Evolutionary conservation across 163 green algal genomes (phyloP), one percentile per base, ranked within the genome.

Genomic region (Prototheca wickerhamii): DNA sequence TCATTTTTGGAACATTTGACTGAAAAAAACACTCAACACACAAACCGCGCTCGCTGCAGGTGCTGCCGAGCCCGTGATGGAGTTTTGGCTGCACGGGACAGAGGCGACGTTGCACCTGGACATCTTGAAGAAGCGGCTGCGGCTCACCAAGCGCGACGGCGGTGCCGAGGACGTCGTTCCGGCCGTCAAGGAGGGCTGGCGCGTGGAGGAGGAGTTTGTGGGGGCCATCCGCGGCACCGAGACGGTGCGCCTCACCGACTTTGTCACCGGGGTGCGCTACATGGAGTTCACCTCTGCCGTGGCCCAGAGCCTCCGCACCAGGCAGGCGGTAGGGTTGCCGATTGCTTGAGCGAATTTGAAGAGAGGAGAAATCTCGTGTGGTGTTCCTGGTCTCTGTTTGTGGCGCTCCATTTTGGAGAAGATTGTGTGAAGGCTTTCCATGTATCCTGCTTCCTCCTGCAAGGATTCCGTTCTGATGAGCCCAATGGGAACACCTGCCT

Each of bases 201-300:
- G 66, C 3, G 70, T 77, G 43, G 74, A 81, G 55, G 66, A 78
- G 42, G 70, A 81, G 50, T 81, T 71, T 30, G 50, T 81, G n/a
- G 57, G 35, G 0, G 74, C 66, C 33, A 78, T 81, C 33, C 46
- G 74, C 23, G 63, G 63, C 0, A 49, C 2, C 18, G 70, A 76
- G 52, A 43, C 43, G 17, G 49, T 78, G 3, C 26, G 23, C 3
- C 61, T 69, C 2, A 78, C 70, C 4, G 65, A 68, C 33, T 76
- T 78, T 46, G 42, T 28, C n/a, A 68, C 60, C 2, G 74, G 55
- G 12, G 31, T 67, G 12, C 54, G 56, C 2, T 81, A 81, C 64
- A 81, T 81, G 74, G 66, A 81, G 63, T 81, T 81, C 51, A 78
- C 74, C 29, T 58, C 72, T 29, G 74, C 70, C 3, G 73, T 80